Base-by-base conservation (phyloP, 2,329 filamentous ascomycete species). In the Aaosphaeria arxii region DNA sequence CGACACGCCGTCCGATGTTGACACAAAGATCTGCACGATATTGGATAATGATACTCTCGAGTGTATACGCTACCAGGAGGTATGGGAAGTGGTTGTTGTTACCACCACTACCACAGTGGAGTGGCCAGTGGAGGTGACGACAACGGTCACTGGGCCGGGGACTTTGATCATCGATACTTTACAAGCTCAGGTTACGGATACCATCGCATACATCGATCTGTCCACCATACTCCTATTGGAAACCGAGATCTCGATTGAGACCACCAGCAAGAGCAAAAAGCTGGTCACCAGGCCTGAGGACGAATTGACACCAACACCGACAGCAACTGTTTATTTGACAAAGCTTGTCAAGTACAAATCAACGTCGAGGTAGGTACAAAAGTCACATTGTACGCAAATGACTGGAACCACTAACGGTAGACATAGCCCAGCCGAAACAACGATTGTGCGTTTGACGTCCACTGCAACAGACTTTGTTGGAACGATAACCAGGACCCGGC, bases 51-150 rank as follows among this genome's bases (percentile, higher is more conserved):
- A 62, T 13, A 66, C 61, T 5, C 55, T 67, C 40, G 63, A 72
- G 43, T 77, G 73, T 56, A 56, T 71, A 24, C 65, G 63, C 5
- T 69, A 71, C 42, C 70, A 71, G 43, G 67, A 76, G 51, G 63
- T 71, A 7, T 77, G 72, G 73, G 61, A 69, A 11, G 67, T 74
- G 0, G 57, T 66, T 3, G 54, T 72, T 1, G 58, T 73, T 5
- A 76, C 74, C 0, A 45, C 61, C 6, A 71, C 65, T 1, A 52
- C 61, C 5, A 71, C 71, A 1, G 67, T 63, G 0, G 66, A 66
- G 0, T 62, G 61, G 1, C 57, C 59, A 1, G 58, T 76, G 32
- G 68, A 74, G 17, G 53, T 76, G 28, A 69, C 69, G 1, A 72
- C 69, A 0, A 74, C 69, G 1, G 54, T 76, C 6, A 52, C 56